Percentiles rank a stretch among this genome's conserved stretches.
Evolutionary conservation across 73 alveolate genomes (phyloP).

Genomic region (Blepharisma japonicum): DNA sequence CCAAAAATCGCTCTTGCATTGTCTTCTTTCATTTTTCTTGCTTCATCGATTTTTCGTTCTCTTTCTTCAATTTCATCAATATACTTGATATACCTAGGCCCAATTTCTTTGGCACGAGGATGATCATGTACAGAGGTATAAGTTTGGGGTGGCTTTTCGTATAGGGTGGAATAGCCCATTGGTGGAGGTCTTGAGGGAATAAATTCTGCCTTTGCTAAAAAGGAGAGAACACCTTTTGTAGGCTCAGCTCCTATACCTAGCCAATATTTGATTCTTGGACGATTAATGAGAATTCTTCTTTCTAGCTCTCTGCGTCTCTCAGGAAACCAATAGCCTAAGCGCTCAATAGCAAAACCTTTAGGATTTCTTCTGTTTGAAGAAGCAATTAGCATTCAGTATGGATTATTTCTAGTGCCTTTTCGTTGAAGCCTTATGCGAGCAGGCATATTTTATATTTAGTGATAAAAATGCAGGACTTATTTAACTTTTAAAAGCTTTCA

Average conservation of each 20-base stretch:
- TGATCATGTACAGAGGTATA: neutral
- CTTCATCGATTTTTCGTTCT: neutral
- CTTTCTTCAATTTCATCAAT: neutral
- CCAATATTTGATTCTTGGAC: constrained; percentile 17
- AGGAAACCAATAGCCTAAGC: constrained; percentile 25
- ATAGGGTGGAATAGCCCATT: neutral
- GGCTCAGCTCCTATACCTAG: constrained; percentile 19
- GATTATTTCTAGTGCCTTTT: neutral
- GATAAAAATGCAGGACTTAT: too few relatives aligned
- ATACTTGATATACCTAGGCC: neutral
- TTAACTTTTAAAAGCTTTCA: too few relatives aligned
- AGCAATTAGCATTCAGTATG: neutral
- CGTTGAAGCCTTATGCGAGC: constrained; percentile 15
- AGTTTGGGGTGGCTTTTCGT: neutral
- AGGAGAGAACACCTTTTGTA: neutral
- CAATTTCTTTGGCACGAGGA: neutral
- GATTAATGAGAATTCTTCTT: neutral
- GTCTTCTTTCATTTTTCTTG: neutral
- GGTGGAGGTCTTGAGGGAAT: constrained; percentile 12
- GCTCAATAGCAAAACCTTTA: neutral
- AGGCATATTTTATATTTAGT: constrained; percentile 9
- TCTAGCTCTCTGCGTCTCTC: neutral
- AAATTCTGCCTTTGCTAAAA: neutral
- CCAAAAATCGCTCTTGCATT: too few relatives aligned
- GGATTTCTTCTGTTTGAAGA: neutral